Evolutionary conservation across 306 rosid genomes (phyloP).

Genomic region (Sechiopsis laciniata): DNA sequence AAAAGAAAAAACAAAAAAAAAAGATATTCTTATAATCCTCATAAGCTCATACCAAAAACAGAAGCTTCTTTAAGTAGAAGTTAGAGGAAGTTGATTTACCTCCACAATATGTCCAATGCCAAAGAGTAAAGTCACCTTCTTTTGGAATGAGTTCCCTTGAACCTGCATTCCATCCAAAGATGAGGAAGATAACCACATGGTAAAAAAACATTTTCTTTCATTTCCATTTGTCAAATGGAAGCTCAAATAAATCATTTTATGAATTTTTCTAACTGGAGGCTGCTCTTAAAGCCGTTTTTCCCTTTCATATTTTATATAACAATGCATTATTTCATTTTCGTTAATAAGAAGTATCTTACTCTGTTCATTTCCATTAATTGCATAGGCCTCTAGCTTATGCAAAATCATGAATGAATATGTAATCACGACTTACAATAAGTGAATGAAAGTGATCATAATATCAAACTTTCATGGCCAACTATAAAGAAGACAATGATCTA

Average conservation of each 20-base stretch:
- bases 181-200: conserved; percentile 17
- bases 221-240: background rate
- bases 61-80: background rate
- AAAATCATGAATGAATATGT: background rate
- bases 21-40: background rate
- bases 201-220: conserved; percentile 4
- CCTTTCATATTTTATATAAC: background rate
- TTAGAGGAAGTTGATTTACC: conserved; percentile 40
- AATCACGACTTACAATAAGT: background rate
- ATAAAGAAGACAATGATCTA: background rate
- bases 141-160: conserved; percentile 95
- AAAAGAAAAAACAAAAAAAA: too few species aligned
- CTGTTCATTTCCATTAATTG: background rate
- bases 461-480: conserved; percentile 7
- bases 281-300: background rate
- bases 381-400: background rate
- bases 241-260: background rate
- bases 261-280: background rate
- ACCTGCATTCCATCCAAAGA: conserved; percentile 46
- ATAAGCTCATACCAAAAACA: background rate
- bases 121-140: conserved; percentile 69
- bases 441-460: background rate
- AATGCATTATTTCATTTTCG: background rate
- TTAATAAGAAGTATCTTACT: background rate
- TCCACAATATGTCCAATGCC: conserved; percentile 79